Base-by-base conservation (phyloP, 2,329 filamentous ascomycete genomes). In the Periconia macrospinosa region DNA sequence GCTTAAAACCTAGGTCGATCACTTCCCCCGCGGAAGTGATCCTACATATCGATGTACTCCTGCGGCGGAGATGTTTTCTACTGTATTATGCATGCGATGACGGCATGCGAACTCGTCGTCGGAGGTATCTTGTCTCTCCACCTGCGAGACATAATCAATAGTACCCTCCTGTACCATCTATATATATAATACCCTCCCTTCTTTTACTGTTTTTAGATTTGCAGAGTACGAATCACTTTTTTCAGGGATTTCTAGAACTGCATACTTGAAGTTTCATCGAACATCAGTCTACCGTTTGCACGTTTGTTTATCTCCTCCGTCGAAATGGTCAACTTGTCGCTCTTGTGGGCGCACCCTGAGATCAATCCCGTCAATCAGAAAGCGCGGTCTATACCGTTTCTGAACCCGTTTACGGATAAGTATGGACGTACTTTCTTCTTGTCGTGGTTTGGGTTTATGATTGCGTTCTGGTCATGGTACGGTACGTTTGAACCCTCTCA, bases 381-480 rank as follows among this genome's bases (percentile, higher is more conserved):
- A 73, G 91, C 91, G 48, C 84, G 83, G 53, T 88, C 89, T 0
- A 83, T 96, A 35, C 91, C 91, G 0, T 73, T 90, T 27, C 76
- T 96, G 54, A 95, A 95, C 71, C 84, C 87, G 0, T 67, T 92
- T 62, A 56, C 60, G n/a, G 83, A 93, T 69, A 76, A 85, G 61
- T 91, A 96, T 78, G 91, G 91, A 30, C 83, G 90, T 10, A 90
- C 92, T 0, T 95, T 94, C 75, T 91, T 92, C 79, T 95, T 95
- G 75, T 88, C 88, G 1, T 93, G 90, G 87, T 83, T 91, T 47
- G 89, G 89, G 1, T 93, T 93, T 73, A 86, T 93, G 83, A 83
- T 92, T 49, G 87, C 89, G 11, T 96, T 95, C 75, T 89, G 90
- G 81, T 91, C 89, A 2, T 96, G 83, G 82, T 79, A 71, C 66